phyloP scores from a whole-genome alignment of 1,139 yeast species.

The Candida sanyaensis region DNA sequence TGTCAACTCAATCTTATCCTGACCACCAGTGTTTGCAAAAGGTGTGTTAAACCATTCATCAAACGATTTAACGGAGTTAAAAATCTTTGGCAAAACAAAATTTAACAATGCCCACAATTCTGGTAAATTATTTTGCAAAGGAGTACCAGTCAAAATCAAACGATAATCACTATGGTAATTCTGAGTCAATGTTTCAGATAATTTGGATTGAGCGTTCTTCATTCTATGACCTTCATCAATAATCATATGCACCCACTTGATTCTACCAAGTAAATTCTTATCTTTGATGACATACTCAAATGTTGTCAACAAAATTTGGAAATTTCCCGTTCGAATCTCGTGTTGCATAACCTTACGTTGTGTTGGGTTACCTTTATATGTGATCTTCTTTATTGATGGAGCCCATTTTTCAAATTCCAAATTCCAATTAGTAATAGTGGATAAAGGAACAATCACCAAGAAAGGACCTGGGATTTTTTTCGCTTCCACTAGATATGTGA shows the following conservation, averaged over 20 bases:
- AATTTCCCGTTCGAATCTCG: conserved; percentile 64
- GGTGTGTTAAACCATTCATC: conserved; percentile 91
- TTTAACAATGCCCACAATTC: conserved; percentile 84
- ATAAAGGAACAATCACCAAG: conserved; percentile 79
- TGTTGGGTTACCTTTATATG: conserved; percentile 74
- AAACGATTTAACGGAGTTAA: conserved; percentile 81
- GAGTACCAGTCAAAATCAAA: conserved; percentile 84
- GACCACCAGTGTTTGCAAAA: conserved; percentile 79
- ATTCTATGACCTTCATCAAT: conserved; percentile 90
- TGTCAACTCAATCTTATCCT: conserved; percentile 73
- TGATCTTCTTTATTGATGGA: conserved; percentile 64
- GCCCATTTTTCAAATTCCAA: conserved; percentile 89
- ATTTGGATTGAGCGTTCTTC: conserved; percentile 77
- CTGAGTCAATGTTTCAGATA: conserved; percentile 71
- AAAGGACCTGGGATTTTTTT: conserved; percentile 72
- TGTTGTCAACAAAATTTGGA: conserved; percentile 76
- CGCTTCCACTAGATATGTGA: conserved; percentile 84
- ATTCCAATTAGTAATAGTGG: conserved; percentile 85
- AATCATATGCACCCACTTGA: conserved; percentile 83
- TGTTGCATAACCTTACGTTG: conserved; percentile 67
- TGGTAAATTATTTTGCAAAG: conserved; percentile 80
- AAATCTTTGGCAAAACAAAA: conserved; percentile 77
- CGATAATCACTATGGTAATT: conserved; percentile 74
- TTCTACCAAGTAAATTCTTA: conserved; percentile 62
- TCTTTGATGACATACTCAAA: conserved; percentile 80